Base-by-base conservation (phyloP, 2,329 filamentous ascomycete species). In the Phyllosticta paracitricarpa region DNA sequence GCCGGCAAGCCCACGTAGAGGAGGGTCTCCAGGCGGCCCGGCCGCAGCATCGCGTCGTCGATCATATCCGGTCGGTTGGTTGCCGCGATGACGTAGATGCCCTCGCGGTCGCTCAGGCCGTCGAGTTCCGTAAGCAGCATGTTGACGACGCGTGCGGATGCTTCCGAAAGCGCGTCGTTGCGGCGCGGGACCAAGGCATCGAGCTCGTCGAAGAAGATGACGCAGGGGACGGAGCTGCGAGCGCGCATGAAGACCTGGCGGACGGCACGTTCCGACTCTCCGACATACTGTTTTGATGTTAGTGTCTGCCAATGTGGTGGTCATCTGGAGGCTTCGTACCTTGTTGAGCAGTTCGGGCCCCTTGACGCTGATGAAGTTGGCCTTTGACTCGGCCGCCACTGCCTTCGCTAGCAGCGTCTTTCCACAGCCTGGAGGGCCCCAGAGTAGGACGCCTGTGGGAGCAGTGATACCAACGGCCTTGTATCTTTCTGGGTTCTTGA, bases 281-380 rank as follows among this genome's bases (percentile, higher is more conserved):
- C 94, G 9, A 99, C 92, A 72, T 93, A 99, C 75, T 75, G 56
- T 19, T 19, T 5, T 59, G 9, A 54, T 7, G 7, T n/a, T 35
- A 35, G 57, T 26, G 33, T 12, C 14, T 22, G 12, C 3, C 17
- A 17, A 48, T 7, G 1, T 17, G 6, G 40, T n/a, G 6, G 14
- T 48, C 12, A 17, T n/a, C 12, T 14, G 40, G 40, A 48, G 14
- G 14, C 3, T 48, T 48, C 40, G 24, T 69, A 73, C 73, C 71
- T 97, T 99, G 79, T 97, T 97, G 54, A 99, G 82, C 9, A 99
- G 80, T 72, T 99, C 94, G 0, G 94, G 94, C 0, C 94, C 94
- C 75, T 97, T 97, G 75, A 99, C 91, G 58, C 91, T 91, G 75
- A 99, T 99, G 78, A 99, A 99, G 75, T 96, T 97, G 56, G 94